Conservation (phyloP, 805 yeast species). For the Candida glaebosa region DNA sequence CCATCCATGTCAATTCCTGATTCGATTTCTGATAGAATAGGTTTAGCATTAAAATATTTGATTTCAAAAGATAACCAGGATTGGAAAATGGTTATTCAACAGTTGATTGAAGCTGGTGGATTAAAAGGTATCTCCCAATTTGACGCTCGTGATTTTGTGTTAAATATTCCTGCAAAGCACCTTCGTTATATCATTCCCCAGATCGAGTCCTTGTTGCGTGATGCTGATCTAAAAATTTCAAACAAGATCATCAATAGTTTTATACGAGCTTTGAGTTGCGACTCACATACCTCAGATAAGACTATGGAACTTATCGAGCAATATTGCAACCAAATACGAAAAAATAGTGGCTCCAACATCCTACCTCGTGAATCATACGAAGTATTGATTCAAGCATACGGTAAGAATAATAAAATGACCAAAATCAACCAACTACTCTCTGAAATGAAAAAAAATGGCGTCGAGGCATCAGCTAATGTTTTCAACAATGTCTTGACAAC, state of each 20-base stretch:
- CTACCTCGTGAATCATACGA: slow-evolving; percentile 43
- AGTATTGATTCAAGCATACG: slow-evolving; percentile 43
- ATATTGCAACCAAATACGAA: slow-evolving; percentile 24
- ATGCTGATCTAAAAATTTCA: slow-evolving; percentile 28
- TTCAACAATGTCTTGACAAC: slow-evolving; percentile 61
- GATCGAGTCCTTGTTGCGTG: slow-evolving; percentile 33
- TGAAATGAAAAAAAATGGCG: slow-evolving; percentile 33
- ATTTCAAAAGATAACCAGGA: slow-evolving; percentile 37
- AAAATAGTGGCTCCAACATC: not conserved
- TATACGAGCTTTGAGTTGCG: slow-evolving; percentile 31
- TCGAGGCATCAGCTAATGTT: slow-evolving; percentile 43
- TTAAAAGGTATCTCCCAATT: slow-evolving; percentile 24
- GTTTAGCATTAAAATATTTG: slow-evolving; percentile 37
- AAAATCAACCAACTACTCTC: slow-evolving; percentile 35
- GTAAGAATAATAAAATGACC: slow-evolving; percentile 34
- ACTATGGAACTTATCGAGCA: slow-evolving; percentile 28
- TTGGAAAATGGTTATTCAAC: slow-evolving; percentile 46
- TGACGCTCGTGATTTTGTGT: slow-evolving; percentile 36
- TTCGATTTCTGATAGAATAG: slow-evolving; percentile 32
- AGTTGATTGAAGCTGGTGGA: slow-evolving; percentile 33
- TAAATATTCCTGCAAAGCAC: slow-evolving; percentile 38
- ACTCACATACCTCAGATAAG: slow-evolving; percentile 16
- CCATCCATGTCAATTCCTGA: slow-evolving; percentile 32
- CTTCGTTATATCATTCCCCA: slow-evolving; percentile 29
- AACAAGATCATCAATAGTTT: slow-evolving; percentile 33